phyloP scores from a whole-genome alignment of 1,139 yeast genomes.

The Williopsis jadinii region DNA sequence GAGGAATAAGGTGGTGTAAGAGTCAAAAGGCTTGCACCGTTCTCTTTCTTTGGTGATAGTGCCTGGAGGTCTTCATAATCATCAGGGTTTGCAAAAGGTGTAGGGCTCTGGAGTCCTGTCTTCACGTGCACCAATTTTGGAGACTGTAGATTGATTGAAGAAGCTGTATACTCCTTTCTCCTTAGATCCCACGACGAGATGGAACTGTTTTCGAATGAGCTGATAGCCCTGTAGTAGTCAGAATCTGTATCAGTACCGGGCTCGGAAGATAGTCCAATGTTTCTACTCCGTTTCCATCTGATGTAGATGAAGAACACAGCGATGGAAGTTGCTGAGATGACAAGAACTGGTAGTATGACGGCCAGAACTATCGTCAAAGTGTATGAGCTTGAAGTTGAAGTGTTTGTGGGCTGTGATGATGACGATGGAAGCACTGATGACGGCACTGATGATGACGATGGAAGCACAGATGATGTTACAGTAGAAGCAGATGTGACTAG shows the following conservation, averaged over 20 bases:
- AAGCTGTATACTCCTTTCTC: constrained; percentile 13
- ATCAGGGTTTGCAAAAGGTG: constrained; percentile 19
- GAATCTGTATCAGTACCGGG: constrained; percentile 9
- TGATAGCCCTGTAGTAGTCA: constrained; percentile 15
- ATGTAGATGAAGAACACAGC: neutral
- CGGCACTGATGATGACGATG: neutral
- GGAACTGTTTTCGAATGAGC: constrained; percentile 16
- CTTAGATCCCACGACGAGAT: constrained; percentile 20
- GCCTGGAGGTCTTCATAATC: constrained; percentile 18
- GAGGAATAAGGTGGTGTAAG: constrained; percentile 2
- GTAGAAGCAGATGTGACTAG: neutral
- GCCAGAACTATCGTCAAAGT: neutral
- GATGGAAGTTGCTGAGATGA: neutral
- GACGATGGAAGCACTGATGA: neutral
- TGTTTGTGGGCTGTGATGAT: neutral
- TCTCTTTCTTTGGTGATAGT: constrained; percentile 8
- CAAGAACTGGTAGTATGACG: neutral
- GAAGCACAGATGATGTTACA: neutral
- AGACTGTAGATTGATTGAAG: neutral
- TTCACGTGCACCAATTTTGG: neutral
- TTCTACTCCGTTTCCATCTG: neutral
- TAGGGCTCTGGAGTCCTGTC: neutral
- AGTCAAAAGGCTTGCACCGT: neutral
- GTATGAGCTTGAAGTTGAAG: neutral
- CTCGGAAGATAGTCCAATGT: neutral